A percentile compares a stretch with the other conserved stretches of the same genome.
Evolutionary conservation across 345 rosid genomes (phyloP).

Genomic region (Pugionium dolabratum): DNA sequence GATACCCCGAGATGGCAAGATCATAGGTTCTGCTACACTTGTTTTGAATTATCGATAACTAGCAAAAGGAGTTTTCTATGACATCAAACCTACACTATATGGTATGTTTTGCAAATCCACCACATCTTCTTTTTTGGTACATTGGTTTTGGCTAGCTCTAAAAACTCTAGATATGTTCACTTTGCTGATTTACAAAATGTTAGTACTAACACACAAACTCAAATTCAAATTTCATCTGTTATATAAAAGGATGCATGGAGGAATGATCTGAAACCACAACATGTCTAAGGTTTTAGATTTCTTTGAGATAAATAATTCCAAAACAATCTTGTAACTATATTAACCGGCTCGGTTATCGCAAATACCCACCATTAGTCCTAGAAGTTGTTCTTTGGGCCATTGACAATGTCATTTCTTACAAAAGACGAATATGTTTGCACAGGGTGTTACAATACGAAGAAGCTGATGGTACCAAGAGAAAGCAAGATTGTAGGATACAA

Average conservation of each 20-base stretch:
- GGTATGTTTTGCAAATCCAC: too few species aligned
- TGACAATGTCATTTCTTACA: constrained; percentile 45
- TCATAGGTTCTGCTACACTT: neutral
- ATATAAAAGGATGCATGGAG: neutral
- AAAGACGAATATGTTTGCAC: constrained; percentile 53
- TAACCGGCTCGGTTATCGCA: neutral
- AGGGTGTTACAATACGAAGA: constrained; percentile 43
- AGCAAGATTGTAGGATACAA: constrained; percentile 20
- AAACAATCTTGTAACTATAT: too few species aligned
- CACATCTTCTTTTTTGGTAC: too few species aligned
- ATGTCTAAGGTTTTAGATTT: neutral
- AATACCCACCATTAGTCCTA: constrained; percentile 26
- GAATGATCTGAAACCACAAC: neutral
- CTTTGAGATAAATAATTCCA: too few species aligned
- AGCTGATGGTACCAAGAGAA: constrained; percentile 28
- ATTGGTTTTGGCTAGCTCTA: too few species aligned
- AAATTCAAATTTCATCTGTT: neutral
- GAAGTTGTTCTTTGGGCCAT: constrained; percentile 25
- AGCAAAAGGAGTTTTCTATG: too few species aligned
- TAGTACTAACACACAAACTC: neutral
- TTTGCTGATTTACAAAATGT: too few species aligned
- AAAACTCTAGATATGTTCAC: too few species aligned
- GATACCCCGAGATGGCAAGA: neutral
- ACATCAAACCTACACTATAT: too few species aligned
- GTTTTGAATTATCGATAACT: too few species aligned